Base-by-base conservation (phyloP, 106 monocot genomes). In the Dioscorea zingiberensis region DNA sequence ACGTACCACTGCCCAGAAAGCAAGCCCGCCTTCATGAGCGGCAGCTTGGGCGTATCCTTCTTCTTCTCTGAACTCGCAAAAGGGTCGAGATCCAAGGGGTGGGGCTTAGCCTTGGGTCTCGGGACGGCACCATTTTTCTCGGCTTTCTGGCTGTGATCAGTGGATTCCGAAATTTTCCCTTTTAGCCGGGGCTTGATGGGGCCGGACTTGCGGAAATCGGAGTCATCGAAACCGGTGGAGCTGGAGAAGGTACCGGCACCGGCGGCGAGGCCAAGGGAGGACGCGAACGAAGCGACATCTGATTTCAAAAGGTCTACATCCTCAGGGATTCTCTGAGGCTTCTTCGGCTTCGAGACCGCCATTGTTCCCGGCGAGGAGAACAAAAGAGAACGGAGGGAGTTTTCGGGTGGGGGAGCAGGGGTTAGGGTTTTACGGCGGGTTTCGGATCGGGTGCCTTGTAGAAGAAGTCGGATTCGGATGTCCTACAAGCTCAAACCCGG, bases 121-220 rank as follows among this genome's bases (percentile, higher is more conserved):
- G 25, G 13, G 4, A 10, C 7, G 28, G 45, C 8, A 27, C 10
- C 9, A 38, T 38, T 6, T 38, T 38, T 6, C 38, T 38, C 38
- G 38, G 38, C 6, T 38, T 38, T 38, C 38, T 38, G 3, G 29
- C 17, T 9, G 27, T 10, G 45, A 81, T 75, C 48, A 60, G 65
- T 21, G 71, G 23, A 25, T 44, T 69, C 57, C 51, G 68, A 21
- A 56, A 44, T 13, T 45, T 55, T n/a, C 44, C 30, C 11, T 25
- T 27, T 3, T 9, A 17, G 19, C 38, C 54, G 49, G 21, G 83
- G 51, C 30, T 75, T 74, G 18, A 84, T 51, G 19, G 74, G 75
- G 53, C 84, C 84, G 24, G 86, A 70, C 48, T 94, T 94, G 71
- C 81, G 89, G 74, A 90, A 87, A 57, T 90, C 94, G 62, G 94